Percentiles rank a stretch among this genome's conserved stretches.
Conservation (phyloP, 2,329 filamentous ascomycete genomes). For the Xylariomycetidae sp. region DNA sequence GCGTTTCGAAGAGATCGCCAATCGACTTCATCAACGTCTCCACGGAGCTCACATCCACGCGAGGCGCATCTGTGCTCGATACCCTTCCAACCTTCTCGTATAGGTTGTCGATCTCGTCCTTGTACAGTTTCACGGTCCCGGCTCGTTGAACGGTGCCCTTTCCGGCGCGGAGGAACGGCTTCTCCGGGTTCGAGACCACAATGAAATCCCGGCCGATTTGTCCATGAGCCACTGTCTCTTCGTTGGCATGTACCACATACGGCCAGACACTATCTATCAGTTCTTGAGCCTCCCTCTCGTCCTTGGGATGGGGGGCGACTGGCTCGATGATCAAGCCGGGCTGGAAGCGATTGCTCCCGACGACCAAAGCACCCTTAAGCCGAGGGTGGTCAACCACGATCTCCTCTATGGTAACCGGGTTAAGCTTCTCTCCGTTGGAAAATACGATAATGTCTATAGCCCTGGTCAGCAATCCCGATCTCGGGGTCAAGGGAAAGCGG, state of each 20-base stretch:
- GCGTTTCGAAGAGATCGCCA: constrained; percentile 22
- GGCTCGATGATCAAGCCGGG: constrained; percentile 44
- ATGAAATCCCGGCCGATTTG: constrained; percentile 36
- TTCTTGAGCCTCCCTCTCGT: constrained; percentile 18
- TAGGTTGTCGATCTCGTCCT: constrained; percentile 35
- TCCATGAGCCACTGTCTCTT: constrained; percentile 38
- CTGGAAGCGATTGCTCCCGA: constrained; percentile 40
- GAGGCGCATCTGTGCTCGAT: constrained; percentile 14
- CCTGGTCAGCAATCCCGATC: too few relatives aligned
- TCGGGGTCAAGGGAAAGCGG: too few relatives aligned
- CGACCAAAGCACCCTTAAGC: constrained; percentile 37
- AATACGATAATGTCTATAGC: constrained; percentile 38
- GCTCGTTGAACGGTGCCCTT: constrained; percentile 42
- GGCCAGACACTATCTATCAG: constrained; percentile 40
- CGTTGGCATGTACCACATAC: constrained; percentile 35
- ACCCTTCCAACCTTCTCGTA: constrained; percentile 25
- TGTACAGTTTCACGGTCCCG: constrained; percentile 33
- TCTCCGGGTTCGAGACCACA: constrained; percentile 30
- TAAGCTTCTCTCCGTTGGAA: constrained; percentile 45
- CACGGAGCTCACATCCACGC: constrained; percentile 25
- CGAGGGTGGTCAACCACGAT: constrained; percentile 32
- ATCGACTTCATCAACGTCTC: constrained; percentile 26
- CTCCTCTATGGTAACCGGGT: constrained; percentile 39
- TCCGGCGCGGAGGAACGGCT: constrained; percentile 36
- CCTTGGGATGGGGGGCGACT: constrained; percentile 18